A percentile compares a stretch with the other conserved stretches of the same genome.
Conservation (phyloP, 148 eudicot genomes). For the Gaultheria prostrata region DNA sequence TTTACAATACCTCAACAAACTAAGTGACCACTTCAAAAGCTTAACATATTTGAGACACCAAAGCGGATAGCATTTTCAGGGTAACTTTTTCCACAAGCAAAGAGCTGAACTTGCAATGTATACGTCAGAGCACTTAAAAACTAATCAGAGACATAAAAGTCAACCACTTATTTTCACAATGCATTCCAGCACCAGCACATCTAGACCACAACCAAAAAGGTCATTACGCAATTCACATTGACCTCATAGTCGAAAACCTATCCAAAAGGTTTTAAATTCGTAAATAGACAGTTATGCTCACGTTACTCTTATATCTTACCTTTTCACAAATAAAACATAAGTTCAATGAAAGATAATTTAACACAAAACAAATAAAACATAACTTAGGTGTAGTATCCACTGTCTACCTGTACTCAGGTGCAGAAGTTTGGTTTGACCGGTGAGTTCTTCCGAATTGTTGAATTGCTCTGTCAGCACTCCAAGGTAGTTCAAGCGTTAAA, state of each 20-base stretch:
- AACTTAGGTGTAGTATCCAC: background rate
- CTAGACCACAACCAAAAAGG: background rate
- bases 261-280: background rate
- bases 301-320: background rate
- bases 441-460: constrained; percentile 99
- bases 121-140: background rate
- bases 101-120: background rate
- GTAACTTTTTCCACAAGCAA: background rate
- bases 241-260: background rate
- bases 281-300: background rate
- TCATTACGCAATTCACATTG: background rate
- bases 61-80: background rate
- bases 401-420: constrained; percentile 85
- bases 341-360: no score
- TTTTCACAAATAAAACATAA: no score
- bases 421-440: constrained; percentile 97
- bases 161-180: background rate
- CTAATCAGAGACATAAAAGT: background rate
- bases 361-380: background rate
- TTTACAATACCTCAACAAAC: background rate
- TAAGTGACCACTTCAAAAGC: background rate
- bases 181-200: background rate
- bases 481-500: constrained; percentile 88
- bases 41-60: background rate
- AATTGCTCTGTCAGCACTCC: constrained; percentile 99